A percentile compares a stretch with the other conserved stretches of the same genome.
phyloP scores from a whole-genome alignment of 1,284 basidiomycete species.

The Polyporus tsugae region DNA sequence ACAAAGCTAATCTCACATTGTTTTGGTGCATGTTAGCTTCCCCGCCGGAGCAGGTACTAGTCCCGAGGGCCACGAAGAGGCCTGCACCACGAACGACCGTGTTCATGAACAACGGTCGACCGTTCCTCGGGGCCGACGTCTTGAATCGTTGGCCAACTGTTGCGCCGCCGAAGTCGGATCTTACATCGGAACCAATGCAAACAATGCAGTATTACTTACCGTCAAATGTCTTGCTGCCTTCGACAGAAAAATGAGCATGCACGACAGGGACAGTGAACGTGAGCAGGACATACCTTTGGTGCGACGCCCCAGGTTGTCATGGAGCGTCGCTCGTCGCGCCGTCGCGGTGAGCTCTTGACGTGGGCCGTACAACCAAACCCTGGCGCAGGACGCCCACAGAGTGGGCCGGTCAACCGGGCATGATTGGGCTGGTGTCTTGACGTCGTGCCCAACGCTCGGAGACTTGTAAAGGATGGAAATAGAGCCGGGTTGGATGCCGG shows the following conservation, averaged over 20 bases:
- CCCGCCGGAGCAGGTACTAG: slow-evolving; percentile 18
- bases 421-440: too few relatives aligned
- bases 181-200: neutral
- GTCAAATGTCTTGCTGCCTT: too few relatives aligned
- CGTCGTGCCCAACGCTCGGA: too few relatives aligned
- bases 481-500: too few relatives aligned
- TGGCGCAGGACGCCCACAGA: too few relatives aligned
- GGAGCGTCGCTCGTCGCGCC: neutral
- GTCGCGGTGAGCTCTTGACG: too few relatives aligned
- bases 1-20: neutral
- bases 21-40: slow-evolving; percentile 21
- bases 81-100: slow-evolving; percentile 16
- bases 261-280: neutral
- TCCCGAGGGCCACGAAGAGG: slow-evolving; percentile 23
- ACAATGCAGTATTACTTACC: neutral
- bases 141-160: neutral
- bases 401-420: too few relatives aligned
- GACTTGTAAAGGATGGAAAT: neutral
- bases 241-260: neutral
- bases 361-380: too few relatives aligned
- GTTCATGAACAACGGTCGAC: neutral
- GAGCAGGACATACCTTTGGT: neutral
- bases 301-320: neutral
- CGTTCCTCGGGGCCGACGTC: slow-evolving; percentile 17
- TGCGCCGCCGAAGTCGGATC: slow-evolving; percentile 7